Evolutionary conservation across 2,329 filamentous ascomycete species (phyloP), one percentile per base, ranked within the genome.

Genomic region (Microascus cirrosus): DNA sequence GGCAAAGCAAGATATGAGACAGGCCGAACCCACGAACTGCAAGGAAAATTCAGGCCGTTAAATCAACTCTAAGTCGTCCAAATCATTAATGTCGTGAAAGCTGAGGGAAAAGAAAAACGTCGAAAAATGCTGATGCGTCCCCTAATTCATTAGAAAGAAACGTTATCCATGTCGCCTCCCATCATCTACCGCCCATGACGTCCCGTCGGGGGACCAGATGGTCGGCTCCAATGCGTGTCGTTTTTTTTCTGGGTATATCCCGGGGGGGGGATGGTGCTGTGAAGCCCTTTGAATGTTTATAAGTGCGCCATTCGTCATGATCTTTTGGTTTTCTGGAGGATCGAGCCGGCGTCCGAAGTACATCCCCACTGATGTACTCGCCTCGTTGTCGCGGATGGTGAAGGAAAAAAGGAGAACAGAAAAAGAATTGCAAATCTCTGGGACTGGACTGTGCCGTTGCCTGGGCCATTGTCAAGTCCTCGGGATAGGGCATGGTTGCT

Each of bases 211-310:
- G 22, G 45, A 13, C n/a, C n/a, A 11, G n/a, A 6, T n/a, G 2
- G 36, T 20, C 36, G 50, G 24, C 52, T n/a, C 56, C 55, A 53
- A 53, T 58, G 52, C 34, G 56, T 58, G 36, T 42, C 35, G 51
- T 28, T 36, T 28, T 48, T 32, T 32, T 32, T 32, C 52, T 56
- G 56, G 35, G 56, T 58, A 54, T 58, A 54, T 58, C 50, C 56
- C 56, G 32, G n/a, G 55, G 34, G 55, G 56, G 51, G 56, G 51
- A 45, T 48, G 56, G 56, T 58, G 56, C 56, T 58, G 56, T 58
- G 56, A 58, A 58, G 56, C 56, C 56, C 51, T 52, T 58, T 53
- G 56, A 58, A 58, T 35, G 56, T 58, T 58, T 58, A 58, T 58
- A 58, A 52, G 48, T 58, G 56, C 56, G 56, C 51, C 56, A 24